Evolutionary conservation across 345 rosid genomes (phyloP), one percentile per base, ranked within the genome.

Genomic region (Alliaria petiolata): DNA sequence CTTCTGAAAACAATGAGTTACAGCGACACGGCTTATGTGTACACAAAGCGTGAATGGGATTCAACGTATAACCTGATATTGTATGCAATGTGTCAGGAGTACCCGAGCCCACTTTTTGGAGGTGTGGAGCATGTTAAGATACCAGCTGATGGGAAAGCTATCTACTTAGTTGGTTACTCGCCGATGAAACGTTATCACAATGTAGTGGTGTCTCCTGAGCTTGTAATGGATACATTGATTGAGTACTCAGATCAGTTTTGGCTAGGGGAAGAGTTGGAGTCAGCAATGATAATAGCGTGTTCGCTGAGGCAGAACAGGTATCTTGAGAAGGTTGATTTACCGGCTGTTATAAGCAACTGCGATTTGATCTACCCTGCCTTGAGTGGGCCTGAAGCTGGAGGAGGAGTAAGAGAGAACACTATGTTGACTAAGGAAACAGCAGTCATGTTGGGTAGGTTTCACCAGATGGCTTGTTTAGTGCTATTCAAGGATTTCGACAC

Each of bases 261-360:
- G 74, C 61, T 84, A 52, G 85, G 83, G 15, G 83, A 85, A 79
- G 85, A 76, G 54, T 81, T 89, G 91, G 76, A 83, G 38, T 76
- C 86, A 4, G 30, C 82, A 58, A 83, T 85, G 54, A 52, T 74
- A 35, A 87, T 81, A 72, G 83, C 87, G 8, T 88, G 86, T 74
- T 75, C 54, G 3, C 3, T 56, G 30, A 8, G 64, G 0, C 54
- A 55, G 55, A 55, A 67, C 25, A 42, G 20, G 62, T 67, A 54
- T 15, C 31, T 67, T 15, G 38, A 51, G 0, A 0, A 0, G 13
- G 65, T 56, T 31, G 11, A 44, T 69, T 36, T 69, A 45, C 64
- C 64, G 6, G 6, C 33, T 68, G 64, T 68, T 54, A 0, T 28
- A 4, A 42, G 63, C 22, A 0, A 12, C 1, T 54, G 52, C 31